phyloP scores from a whole-genome alignment of 2,329 filamentous ascomycete species.

The Plenodomus biglobosus region DNA sequence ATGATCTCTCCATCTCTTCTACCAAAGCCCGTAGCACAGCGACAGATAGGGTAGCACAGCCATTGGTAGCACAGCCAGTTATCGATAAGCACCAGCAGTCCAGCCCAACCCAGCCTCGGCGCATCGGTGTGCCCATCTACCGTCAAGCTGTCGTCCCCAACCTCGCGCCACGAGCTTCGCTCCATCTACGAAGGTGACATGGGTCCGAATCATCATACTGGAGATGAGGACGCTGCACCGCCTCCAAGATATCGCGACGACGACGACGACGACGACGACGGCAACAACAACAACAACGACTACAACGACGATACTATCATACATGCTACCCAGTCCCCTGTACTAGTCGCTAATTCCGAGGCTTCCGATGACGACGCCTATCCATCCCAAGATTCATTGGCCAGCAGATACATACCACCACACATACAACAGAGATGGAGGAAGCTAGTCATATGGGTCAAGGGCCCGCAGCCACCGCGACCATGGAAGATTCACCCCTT shows the following conservation, averaged over 20 bases:
- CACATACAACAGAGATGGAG: constrained; percentile 52
- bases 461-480: constrained; percentile 52
- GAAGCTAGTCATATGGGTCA: constrained; percentile 49
- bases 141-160: constrained; percentile 31
- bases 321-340: constrained; percentile 29
- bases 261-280: constrained; percentile 22
- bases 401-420: constrained; percentile 52
- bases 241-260: constrained; percentile 37
- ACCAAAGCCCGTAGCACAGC: background rate
- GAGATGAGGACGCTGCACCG: constrained; percentile 31
- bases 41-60: no score
- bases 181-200: constrained; percentile 24
- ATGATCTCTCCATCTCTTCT: background rate
- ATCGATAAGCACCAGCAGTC: constrained; percentile 18
- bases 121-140: constrained; percentile 8
- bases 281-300: constrained; percentile 31
- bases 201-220: constrained; percentile 20
- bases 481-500: constrained; percentile 55
- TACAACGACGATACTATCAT: constrained; percentile 21
- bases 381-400: constrained; percentile 17
- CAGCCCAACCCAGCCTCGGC: no score
- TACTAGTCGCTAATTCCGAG: constrained; percentile 33
- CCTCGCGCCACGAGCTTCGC: constrained; percentile 39
- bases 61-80: no score
- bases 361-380: constrained; percentile 35